Conservation (phyloP, 495 filamentous ascomycete species). For the Penicillium atrosanguineum region DNA sequence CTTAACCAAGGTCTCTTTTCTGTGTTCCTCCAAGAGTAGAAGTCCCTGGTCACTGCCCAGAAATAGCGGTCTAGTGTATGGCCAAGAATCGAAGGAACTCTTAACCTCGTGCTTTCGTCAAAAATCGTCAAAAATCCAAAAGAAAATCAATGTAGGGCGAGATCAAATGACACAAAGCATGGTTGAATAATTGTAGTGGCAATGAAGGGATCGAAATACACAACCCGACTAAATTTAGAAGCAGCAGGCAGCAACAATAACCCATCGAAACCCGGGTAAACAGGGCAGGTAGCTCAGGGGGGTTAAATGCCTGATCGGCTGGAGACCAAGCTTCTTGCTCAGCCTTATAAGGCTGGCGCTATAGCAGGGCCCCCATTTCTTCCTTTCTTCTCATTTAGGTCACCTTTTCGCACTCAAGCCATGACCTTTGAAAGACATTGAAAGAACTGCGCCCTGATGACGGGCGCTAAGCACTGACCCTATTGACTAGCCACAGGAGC, state of each 20-base stretch:
- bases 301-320: not conserved
- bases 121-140: not conserved
- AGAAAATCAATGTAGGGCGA: too few species aligned
- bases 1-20: too few species aligned
- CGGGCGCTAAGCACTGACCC: not conserved
- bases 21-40: not conserved
- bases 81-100: not conserved
- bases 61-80: not conserved
- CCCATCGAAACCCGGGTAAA: not conserved
- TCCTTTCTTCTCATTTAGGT: not conserved
- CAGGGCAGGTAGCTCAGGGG: not conserved
- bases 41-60: not conserved
- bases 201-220: not conserved
- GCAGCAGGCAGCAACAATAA: slow-evolving; percentile 8
- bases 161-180: not conserved
- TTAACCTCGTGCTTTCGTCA: not conserved
- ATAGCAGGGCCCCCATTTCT: not conserved
- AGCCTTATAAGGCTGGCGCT: not conserved
- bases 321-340: not conserved
- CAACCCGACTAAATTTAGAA: not conserved
- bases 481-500: not conserved
- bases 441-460: not conserved
- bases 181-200: not conserved
- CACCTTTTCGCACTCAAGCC: not conserved
- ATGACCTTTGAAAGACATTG: not conserved